These are phyloP conservation scores for Simplicillium aogashimaense DNA, from an alignment of 2,329 filamentous ascomycete genomes.

Conservation along the genomic window DNA sequence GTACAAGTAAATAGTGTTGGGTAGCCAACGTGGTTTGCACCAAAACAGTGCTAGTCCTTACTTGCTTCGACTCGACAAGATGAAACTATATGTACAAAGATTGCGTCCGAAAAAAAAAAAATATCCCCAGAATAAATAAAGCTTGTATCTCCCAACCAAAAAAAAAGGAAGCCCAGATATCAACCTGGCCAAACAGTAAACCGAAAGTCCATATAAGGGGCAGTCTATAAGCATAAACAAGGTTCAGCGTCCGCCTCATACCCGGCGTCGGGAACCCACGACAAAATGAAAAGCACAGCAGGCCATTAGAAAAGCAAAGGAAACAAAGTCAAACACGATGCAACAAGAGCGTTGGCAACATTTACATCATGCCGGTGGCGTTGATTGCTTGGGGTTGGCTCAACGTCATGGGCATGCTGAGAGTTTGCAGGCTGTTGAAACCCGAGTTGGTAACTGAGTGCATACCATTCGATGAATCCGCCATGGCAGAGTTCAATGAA, in stretches of 20 bases:
- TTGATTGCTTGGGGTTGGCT: constrained; percentile 41
- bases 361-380: constrained; percentile 34
- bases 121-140: constrained; percentile 11
- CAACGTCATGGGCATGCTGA: constrained; percentile 56
- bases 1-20: too few relatives aligned
- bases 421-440: constrained; percentile 49
- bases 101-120: constrained; percentile 9
- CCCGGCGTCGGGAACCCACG: background rate
- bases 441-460: constrained; percentile 19
- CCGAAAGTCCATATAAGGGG: too few relatives aligned
- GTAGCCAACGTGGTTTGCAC: too few relatives aligned
- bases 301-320: constrained; percentile 1
- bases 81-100: constrained; percentile 21
- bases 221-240: too few relatives aligned
- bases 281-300: constrained; percentile 5
- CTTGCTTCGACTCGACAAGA: constrained; percentile 8
- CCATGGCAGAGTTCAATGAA: constrained; percentile 33
- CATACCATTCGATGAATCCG: constrained; percentile 20
- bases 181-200: constrained; percentile 13
- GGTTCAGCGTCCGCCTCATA: too few relatives aligned
- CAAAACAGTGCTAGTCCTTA: too few relatives aligned
- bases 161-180: background rate
- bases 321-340: background rate
- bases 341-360: too few relatives aligned
- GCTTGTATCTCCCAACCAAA: background rate